Conservation (phyloP, 176 grass and related monocot species). For the Cenchrus purpureus region DNA sequence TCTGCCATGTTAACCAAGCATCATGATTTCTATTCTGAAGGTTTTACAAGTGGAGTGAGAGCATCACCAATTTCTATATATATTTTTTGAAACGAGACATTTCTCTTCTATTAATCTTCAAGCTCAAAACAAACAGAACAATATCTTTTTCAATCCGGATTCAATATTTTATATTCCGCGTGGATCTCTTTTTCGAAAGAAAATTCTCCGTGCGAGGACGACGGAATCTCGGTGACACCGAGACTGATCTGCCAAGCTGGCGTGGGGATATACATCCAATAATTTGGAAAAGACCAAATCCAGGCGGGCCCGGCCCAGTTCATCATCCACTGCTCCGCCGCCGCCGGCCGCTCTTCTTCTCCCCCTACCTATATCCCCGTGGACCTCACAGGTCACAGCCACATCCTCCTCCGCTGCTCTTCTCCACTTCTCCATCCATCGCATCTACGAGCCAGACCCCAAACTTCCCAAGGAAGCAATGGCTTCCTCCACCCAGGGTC, state of each 20-base stretch:
- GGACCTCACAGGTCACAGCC: not conserved
- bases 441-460: not conserved
- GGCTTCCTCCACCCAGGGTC: constrained; percentile 72
- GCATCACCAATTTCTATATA: no score
- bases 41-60: not conserved
- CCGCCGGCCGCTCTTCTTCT: not conserved
- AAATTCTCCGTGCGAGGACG: not conserved
- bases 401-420: not conserved
- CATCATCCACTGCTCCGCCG: not conserved
- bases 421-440: not conserved
- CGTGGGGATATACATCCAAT: not conserved
- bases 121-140: not conserved
- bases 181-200: not conserved
- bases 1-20: not conserved
- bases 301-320: not conserved
- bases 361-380: constrained; percentile 13
- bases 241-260: constrained; percentile 31
- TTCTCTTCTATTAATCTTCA: not conserved
- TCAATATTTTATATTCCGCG: not conserved
- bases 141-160: not conserved
- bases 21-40: not conserved
- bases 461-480: not conserved
- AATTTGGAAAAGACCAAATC: constrained; percentile 12
- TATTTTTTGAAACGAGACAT: no score
- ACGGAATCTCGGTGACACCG: not conserved